A percentile compares a stretch with the other conserved stretches of the same genome.
Evolutionary conservation across 1,139 yeast species (phyloP).

Genomic region (Geotrichum citri-aurantii): DNA sequence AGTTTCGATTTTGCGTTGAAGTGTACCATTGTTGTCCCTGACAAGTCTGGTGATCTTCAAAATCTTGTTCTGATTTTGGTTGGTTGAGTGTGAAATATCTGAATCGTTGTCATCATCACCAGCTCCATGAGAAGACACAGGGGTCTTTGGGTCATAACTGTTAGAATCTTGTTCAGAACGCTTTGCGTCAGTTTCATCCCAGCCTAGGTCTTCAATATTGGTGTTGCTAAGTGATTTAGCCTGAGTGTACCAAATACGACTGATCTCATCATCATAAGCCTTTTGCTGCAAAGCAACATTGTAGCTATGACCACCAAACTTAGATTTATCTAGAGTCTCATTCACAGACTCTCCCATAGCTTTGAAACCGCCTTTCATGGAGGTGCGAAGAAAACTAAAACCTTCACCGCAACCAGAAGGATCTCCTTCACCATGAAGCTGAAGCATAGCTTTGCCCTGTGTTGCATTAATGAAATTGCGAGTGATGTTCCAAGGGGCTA

Average conservation of each 20-base stretch:
- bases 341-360: conserved; percentile 51
- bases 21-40: conserved; percentile 77
- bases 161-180: conserved; percentile 19
- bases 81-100: conserved; percentile 30
- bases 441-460: conserved; percentile 95
- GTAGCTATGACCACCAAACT: conserved; percentile 60
- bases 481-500: conserved; percentile 91
- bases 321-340: conserved; percentile 41
- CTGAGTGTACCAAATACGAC: conserved; percentile 87
- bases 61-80: conserved; percentile 39
- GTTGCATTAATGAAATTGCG: conserved; percentile 89
- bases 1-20: conserved; percentile 74
- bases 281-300: conserved; percentile 85
- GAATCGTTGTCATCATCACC: conserved; percentile 39
- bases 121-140: conserved; percentile 20
- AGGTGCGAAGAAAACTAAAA: conserved; percentile 80
- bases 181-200: conserved; percentile 37
- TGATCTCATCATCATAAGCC: conserved; percentile 85
- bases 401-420: conserved; percentile 91
- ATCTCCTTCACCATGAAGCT: conserved; percentile 94
- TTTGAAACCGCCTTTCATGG: conserved; percentile 91
- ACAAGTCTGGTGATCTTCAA: conserved; percentile 73
- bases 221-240: conserved; percentile 53
- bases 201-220: conserved; percentile 29
- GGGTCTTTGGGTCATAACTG: conserved; percentile 7